Percentiles rank a stretch among this genome's conserved stretches.
These are phyloP conservation scores for Niveomyces coronatus DNA, from an alignment of 2,329 filamentous ascomycete genomes.

Conservation along the genomic window DNA sequence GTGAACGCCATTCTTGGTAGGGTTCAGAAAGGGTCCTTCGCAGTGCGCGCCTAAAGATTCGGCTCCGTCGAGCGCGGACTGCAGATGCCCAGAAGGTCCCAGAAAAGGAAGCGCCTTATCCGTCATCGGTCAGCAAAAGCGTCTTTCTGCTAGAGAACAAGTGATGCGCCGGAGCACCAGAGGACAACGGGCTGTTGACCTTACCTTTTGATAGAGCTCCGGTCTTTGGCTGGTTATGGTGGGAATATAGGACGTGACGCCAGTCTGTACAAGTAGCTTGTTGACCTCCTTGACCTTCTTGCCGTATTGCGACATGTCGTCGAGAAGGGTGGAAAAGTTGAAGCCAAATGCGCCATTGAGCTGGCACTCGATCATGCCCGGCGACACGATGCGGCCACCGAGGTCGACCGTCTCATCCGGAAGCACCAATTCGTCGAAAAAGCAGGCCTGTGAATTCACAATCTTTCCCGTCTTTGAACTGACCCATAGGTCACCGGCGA, in stretches of 20 bases:
- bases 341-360: conserved; percentile 89
- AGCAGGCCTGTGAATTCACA: conserved; percentile 55
- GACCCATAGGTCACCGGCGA: conserved; percentile 80
- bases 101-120: conserved; percentile 62
- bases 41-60: conserved; percentile 86
- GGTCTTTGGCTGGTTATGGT: conserved; percentile 72
- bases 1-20: conserved; percentile 80
- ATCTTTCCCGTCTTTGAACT: conserved; percentile 75
- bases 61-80: conserved; percentile 57
- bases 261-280: conserved; percentile 60
- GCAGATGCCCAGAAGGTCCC: conserved; percentile 54
- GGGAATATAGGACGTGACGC: conserved; percentile 80
- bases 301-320: conserved; percentile 57
- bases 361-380: conserved; percentile 83
- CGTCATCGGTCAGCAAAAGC: background rate
- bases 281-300: conserved; percentile 66
- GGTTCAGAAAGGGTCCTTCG: conserved; percentile 80
- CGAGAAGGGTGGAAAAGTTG: conserved; percentile 75
- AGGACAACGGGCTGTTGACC: conserved; percentile 4
- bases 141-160: background rate
- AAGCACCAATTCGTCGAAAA: conserved; percentile 56
- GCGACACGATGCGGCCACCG: conserved; percentile 70
- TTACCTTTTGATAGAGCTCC: conserved; percentile 71
- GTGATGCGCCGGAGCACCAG: background rate
- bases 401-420: conserved; percentile 73